Conservation (phyloP, 495 filamentous ascomycete genomes). For the Neurospora sp. region DNA sequence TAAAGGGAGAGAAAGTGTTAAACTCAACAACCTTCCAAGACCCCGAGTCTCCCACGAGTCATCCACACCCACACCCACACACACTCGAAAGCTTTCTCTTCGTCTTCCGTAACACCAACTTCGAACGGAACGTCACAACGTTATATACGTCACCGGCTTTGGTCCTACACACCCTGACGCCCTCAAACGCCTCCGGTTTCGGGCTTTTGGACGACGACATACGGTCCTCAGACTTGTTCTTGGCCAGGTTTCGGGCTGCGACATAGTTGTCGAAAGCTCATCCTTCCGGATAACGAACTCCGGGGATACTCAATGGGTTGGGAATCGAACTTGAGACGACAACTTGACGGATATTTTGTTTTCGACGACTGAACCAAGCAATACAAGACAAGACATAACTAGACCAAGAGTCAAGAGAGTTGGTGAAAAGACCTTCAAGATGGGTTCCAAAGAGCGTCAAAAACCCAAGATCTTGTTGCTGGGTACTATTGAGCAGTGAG, state of each 20-base stretch:
- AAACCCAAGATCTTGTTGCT: conserved; percentile 23
- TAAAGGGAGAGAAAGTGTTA: no score
- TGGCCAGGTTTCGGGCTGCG: neutral
- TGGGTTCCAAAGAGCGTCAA: neutral
- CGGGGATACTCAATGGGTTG: neutral
- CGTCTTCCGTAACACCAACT: neutral
- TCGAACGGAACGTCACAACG: neutral
- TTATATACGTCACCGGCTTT: neutral
- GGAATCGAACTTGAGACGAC: neutral
- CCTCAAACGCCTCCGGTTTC: neutral
- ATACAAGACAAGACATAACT: neutral
- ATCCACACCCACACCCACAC: neutral
- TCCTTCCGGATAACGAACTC: neutral
- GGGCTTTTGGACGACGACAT: neutral
- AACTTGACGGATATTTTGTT: neutral
- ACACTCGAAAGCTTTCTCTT: neutral
- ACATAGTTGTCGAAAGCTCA: neutral
- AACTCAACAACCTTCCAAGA: neutral
- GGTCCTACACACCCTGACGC: neutral
- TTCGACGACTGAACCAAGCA: neutral
- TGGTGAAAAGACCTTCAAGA: neutral
- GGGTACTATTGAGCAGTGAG: conserved; percentile 25
- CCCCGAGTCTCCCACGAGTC: neutral
- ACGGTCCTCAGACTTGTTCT: neutral
- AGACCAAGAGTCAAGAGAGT: neutral